Evolutionary conservation across 352 stramenopile genomes (phyloP), one percentile per base, ranked within the genome.

Genomic region (Phytopythium cucurbitacearum): DNA sequence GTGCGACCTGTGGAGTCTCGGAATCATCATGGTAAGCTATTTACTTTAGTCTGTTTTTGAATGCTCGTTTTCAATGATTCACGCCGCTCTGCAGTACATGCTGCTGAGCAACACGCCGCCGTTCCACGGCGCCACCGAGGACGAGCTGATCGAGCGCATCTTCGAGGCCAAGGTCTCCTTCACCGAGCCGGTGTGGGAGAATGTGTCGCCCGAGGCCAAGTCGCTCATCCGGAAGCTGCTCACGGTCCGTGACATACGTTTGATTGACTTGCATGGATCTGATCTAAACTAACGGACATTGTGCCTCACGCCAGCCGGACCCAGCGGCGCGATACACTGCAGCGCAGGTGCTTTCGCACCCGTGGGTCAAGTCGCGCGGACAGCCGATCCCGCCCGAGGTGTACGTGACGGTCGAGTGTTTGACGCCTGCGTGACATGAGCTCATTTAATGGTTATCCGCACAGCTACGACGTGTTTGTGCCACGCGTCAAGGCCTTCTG

Each of bases 1-100:
- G 4, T 93, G 82, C 40, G 82, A 93, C 71, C 70, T 91, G 32
- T 93, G 82, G 80, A 93, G 82, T 57, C 73, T 93, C 6, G 82
- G 82, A 8, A 73, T 93, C 15, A 86, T 91, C 54, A 93, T 91
- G 81, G 80, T 87, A 58, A 13, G 57, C 12, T 4, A 15, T 16
- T n/a, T 5, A 3, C 3, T 32, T 48, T 1, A 15, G 10, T 33
- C 38, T 2, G 38, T 3, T 13, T 13, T 13, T 41, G 33, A 33
- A 33, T 28, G 35, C 10, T 12, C 34, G 11, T 11, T 33, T 34
- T 10, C 44, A n/a, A 4, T 28, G 1, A 50, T 12, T 15, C 21
- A 34, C 7, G 21, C 16, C 5, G 9, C n/a, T 38, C 7, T 7
- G 12, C 4, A 90, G 81, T 93, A 81, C 59, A 93, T 91, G 82